Evolutionary conservation across 2,329 filamentous ascomycete species (phyloP), one percentile per base, ranked within the genome.

Genomic region (Pseudophaeomoniella oleicola): DNA sequence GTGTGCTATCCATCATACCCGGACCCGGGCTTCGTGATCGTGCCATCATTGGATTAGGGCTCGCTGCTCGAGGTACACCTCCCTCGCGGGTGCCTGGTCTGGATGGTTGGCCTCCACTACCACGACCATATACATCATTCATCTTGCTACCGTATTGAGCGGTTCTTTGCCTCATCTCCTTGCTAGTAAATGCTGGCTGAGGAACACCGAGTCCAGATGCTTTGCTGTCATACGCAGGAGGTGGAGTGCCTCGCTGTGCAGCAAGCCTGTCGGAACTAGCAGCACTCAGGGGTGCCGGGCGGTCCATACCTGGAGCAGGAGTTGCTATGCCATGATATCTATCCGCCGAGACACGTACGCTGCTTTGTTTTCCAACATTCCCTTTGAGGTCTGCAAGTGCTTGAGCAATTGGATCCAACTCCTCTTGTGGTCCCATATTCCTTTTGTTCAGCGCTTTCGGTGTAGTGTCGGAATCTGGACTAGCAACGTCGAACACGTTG

Each of bases 121-220:
- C 30, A 12, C 32, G 15, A 17, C 32, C 32, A 19, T 34, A 34
- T 6, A 27, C 22, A n/a, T 27, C 22, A n/a, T 27, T 27, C 22
- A 27, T 27, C 10, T 18, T 18, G 14, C 14, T 9, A 5, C 14
- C 18, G 13, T 34, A 34, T 18, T 34, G 14, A 12, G 92, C 81
- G 0, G 86, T 90, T 3, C 87, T 84, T 56, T 93, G 83, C 52
- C 94, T 84, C 92, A 98, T 98, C 34, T 90, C 84, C 44, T 81
- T 83, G 3, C 85, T 82, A 0, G 92, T 98, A 42, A 92, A 85
- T 2, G 90, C 90, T 2, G 88, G 86, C 40, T 88, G 80, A 2
- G 90, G 92, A 17, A 50, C 47, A 30, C 47, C 47, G 4, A 50
- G 41, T 4, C 36, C 42, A 30, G 36, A 38, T 14, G 35, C 22